Percentiles rank a stretch among this genome's conserved stretches.
Evolutionary conservation across 192 early-diverging fungal species (phyloP).

Genomic region (Dimargaris cristalligena): DNA sequence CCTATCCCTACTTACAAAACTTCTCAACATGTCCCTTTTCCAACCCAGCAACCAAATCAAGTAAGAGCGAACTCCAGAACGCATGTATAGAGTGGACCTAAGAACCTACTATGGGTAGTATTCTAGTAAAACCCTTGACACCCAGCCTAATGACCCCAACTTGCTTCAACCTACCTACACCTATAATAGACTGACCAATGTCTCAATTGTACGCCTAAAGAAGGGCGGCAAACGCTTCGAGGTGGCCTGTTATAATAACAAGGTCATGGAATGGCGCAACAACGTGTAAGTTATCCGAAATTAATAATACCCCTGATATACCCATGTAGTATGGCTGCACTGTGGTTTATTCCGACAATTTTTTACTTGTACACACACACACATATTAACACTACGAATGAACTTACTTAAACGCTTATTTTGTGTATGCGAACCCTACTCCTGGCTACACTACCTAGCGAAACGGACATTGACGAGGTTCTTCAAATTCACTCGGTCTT

Average conservation of each 20-base stretch:
- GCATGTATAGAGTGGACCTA: neutral
- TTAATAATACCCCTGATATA: neutral
- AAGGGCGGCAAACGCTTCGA: constrained; percentile 98
- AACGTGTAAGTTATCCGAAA: constrained; percentile 45
- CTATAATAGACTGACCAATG: constrained; percentile 84
- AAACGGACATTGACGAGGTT: constrained; percentile 93
- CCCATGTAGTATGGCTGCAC: neutral
- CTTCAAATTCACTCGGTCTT: constrained; percentile 89
- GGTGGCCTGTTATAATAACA: constrained; percentile 98
- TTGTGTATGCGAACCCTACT: neutral
- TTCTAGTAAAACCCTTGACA: neutral
- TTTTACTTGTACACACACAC: neutral
- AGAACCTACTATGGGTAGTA: neutral
- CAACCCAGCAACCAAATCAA: constrained; percentile 8
- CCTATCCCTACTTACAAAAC: neutral
- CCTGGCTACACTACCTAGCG: constrained; percentile 14
- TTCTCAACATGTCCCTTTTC: neutral
- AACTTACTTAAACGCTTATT: neutral
- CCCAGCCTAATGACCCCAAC: neutral
- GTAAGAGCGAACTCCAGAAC: neutral
- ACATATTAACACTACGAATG: neutral
- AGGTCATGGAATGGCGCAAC: constrained; percentile 88
- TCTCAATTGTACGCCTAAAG: constrained; percentile 84
- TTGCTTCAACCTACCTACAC: constrained; percentile 10
- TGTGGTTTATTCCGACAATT: neutral